Percentiles rank a stretch among this genome's conserved stretches.
Evolutionary conservation across 2,329 filamentous ascomycete species (phyloP).

Genomic region (Biscogniauxia marginata): DNA sequence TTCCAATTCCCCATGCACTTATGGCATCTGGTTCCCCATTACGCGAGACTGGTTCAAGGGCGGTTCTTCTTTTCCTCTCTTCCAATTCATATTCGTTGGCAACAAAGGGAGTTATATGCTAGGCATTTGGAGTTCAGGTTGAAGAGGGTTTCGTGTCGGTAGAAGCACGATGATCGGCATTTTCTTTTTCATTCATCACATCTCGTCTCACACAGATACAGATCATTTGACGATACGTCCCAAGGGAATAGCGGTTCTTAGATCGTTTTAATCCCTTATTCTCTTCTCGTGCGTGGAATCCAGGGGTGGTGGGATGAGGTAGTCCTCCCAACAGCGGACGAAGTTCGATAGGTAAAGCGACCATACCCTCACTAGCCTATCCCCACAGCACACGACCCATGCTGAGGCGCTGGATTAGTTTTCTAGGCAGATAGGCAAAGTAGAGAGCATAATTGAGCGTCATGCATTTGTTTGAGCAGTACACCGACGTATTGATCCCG

Average conservation of each 20-base stretch:
- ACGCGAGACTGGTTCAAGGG: neutral
- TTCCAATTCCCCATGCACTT: neutral
- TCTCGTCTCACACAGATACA: neutral
- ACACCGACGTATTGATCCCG: neutral
- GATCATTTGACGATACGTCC: neutral
- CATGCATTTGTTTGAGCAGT: conserved; percentile 2
- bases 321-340: neutral
- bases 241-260: neutral
- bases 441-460: conserved; percentile 22
- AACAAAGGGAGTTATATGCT: neutral
- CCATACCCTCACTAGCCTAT: neutral
- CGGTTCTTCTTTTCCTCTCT: neutral
- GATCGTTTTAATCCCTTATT: neutral
- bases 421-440: conserved; percentile 21
- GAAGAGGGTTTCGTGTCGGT: neutral
- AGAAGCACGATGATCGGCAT: neutral
- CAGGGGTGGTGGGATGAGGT: neutral
- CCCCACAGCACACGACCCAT: neutral
- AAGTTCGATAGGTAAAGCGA: neutral
- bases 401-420: conserved; percentile 7
- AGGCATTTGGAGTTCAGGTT: neutral
- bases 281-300: neutral
- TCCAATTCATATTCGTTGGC: neutral
- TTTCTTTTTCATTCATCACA: neutral
- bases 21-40: neutral